Conservation (phyloP, 2,329 filamentous ascomycete species). For the Furcasterigmium sp. region DNA sequence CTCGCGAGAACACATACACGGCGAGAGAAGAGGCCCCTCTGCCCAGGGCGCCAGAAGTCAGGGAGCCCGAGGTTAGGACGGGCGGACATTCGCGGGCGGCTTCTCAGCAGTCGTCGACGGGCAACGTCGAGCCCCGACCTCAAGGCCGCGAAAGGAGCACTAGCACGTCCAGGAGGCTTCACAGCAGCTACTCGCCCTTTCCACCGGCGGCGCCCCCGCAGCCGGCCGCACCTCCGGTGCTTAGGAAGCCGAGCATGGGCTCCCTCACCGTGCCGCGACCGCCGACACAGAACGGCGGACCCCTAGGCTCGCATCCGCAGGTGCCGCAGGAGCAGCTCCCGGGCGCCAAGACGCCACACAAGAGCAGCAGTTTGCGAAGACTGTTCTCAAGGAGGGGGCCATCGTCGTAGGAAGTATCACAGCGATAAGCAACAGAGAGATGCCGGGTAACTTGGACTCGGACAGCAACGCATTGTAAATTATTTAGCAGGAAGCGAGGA, state of each 20-base stretch:
- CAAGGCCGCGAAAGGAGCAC: not conserved
- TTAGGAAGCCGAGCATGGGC: not conserved
- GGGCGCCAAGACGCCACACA: slow-evolving; percentile 22
- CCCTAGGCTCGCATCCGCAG: not conserved
- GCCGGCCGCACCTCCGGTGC: not conserved
- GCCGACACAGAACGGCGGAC: not conserved
- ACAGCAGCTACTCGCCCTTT: slow-evolving; percentile 3
- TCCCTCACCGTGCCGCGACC: not conserved
- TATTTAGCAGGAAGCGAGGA: too few species aligned
- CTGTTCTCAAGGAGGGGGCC: slow-evolving; percentile 20
- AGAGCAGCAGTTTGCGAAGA: slow-evolving; percentile 29
- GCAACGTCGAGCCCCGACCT: not conserved
- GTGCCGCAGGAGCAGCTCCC: not conserved
- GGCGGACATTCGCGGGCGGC: not conserved
- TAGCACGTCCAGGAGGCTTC: slow-evolving; percentile 2
- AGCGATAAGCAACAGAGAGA: too few species aligned
- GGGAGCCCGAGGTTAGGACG: too few species aligned
- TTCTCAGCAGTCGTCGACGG: not conserved
- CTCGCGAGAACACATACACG: not conserved
- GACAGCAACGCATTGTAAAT: too few species aligned
- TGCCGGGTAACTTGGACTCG: too few species aligned
- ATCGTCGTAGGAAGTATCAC: too few species aligned
- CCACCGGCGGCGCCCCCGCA: slow-evolving; percentile 5
- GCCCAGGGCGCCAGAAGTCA: not conserved
- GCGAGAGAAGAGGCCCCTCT: not conserved